Evolutionary conservation across 106 monocot genomes (phyloP).

Genomic region (Vanilla planifolia): DNA sequence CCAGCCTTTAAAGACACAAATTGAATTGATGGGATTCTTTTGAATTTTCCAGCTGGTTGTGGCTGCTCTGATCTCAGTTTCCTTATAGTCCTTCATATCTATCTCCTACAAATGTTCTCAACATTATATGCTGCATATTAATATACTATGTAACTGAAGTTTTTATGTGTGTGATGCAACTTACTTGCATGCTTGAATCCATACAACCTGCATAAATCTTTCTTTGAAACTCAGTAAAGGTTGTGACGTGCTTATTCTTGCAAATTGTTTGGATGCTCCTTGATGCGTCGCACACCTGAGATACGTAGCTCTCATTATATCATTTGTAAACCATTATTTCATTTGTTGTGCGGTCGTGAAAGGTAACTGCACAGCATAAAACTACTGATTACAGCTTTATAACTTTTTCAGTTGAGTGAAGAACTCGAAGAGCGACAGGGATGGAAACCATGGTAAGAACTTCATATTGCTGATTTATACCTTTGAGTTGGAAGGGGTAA

Average conservation of each 20-base stretch:
- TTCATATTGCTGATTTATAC: no score
- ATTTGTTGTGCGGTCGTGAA: no score
- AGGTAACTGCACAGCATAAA: no score
- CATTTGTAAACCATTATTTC: no score
- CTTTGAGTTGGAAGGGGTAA: no score
- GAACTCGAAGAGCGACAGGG: no score
- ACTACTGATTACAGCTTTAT: no score
- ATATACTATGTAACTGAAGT: no score
- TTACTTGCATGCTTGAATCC: slow-evolving; percentile 89
- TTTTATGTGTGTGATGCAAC: slow-evolving; percentile 4
- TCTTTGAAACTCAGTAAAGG: slow-evolving; percentile 44
- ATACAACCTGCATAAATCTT: slow-evolving; percentile 72
- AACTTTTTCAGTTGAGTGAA: no score
- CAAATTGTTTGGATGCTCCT: slow-evolving; percentile 54
- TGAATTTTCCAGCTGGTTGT: slow-evolving; percentile 54
- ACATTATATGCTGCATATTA: not conserved
- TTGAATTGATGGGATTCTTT: slow-evolving; percentile 52
- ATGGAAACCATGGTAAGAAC: no score
- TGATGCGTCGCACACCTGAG: slow-evolving; percentile 64
- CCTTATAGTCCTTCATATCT: slow-evolving; percentile 38
- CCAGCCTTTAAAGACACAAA: slow-evolving; percentile 57
- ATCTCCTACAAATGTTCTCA: slow-evolving; percentile 50
- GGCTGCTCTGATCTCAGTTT: slow-evolving; percentile 59
- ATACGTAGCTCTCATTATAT: not conserved
- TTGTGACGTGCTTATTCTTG: slow-evolving; percentile 55